Percentiles rank a stretch among this genome's conserved stretches.
Evolutionary conservation across 148 eudicot genomes (phyloP).

Genomic region (Heliosperma pusillum): DNA sequence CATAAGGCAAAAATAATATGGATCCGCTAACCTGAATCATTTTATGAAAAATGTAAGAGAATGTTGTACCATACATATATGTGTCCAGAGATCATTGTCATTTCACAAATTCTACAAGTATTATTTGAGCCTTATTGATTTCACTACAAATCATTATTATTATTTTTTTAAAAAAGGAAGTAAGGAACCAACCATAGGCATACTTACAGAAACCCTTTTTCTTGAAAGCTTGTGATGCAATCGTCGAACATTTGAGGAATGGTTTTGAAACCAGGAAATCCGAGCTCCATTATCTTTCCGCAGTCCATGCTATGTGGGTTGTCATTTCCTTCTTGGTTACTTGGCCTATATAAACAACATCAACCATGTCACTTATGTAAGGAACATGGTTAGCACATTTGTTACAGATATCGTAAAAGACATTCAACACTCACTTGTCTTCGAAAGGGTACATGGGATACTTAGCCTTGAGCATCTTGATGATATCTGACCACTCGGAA

Average conservation of each 20-base stretch:
- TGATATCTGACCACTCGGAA: constrained; percentile 57
- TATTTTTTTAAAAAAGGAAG: no score
- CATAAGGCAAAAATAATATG: no score
- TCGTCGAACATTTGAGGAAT: constrained; percentile 74
- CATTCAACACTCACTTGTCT: constrained; percentile 40
- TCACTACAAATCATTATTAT: no score
- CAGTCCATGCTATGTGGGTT: constrained; percentile 62
- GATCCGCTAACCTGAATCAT: no score
- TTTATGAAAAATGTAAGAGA: no score
- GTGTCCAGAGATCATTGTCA: no score
- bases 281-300: constrained; percentile 56
- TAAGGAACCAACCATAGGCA: background rate
- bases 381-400: background rate
- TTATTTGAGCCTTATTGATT: no score
- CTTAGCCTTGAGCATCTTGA: constrained; percentile 54
- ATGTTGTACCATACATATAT: no score
- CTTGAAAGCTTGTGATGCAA: constrained; percentile 67
- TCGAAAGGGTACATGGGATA: constrained; percentile 63
- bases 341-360: constrained; percentile 24
- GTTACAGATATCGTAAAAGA: background rate
- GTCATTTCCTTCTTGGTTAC: constrained; percentile 48
- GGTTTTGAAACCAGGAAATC: constrained; percentile 55
- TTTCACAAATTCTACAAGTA: no score
- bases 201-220: constrained; percentile 39
- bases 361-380: background rate